A percentile compares a stretch with the other conserved stretches of the same genome.
Evolutionary conservation across 768 basidiomycete genomes (phyloP).

Genomic region (Suillus ampliporus): DNA sequence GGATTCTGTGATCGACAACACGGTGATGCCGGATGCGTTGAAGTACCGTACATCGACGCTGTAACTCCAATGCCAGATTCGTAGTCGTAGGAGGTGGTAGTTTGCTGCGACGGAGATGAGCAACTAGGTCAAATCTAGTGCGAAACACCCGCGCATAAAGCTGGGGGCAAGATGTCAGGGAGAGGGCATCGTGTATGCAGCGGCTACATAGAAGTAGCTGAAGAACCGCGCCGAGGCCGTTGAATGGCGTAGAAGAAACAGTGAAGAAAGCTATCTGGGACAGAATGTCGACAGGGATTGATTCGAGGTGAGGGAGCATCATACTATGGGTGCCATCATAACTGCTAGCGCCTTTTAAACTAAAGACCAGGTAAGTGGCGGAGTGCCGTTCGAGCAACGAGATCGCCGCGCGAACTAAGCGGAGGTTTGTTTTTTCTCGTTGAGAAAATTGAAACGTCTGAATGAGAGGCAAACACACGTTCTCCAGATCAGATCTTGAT

Average conservation of each 20-base stretch:
- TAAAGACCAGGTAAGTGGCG: conserved; percentile 24
- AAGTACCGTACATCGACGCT: conserved; percentile 52
- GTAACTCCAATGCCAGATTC: conserved; percentile 53
- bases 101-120: conserved; percentile 26
- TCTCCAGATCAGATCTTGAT: conserved; percentile 40
- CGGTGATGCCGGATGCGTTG: conserved; percentile 47
- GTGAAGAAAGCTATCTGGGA: conserved; percentile 57
- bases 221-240: conserved; percentile 48
- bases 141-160: conserved; percentile 63
- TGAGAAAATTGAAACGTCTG: conserved; percentile 43
- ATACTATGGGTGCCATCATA: conserved; percentile 23
- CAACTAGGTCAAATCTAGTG: conserved; percentile 50
- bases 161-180: conserved; percentile 49
- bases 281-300: conserved; percentile 60
- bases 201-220: conserved; percentile 53
- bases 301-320: conserved; percentile 55
- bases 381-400: conserved; percentile 40
- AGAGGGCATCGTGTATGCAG: conserved; percentile 49
- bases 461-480: conserved; percentile 35
- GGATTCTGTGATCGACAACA: conserved; percentile 35
- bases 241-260: conserved; percentile 43
- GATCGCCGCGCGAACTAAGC: conserved; percentile 39
- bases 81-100: conserved; percentile 44
- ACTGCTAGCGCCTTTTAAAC: conserved; percentile 31
- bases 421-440: conserved; percentile 40